Evolutionary conservation across 2,329 filamentous ascomycete species (phyloP).

Genomic region (Fusarium sp.): DNA sequence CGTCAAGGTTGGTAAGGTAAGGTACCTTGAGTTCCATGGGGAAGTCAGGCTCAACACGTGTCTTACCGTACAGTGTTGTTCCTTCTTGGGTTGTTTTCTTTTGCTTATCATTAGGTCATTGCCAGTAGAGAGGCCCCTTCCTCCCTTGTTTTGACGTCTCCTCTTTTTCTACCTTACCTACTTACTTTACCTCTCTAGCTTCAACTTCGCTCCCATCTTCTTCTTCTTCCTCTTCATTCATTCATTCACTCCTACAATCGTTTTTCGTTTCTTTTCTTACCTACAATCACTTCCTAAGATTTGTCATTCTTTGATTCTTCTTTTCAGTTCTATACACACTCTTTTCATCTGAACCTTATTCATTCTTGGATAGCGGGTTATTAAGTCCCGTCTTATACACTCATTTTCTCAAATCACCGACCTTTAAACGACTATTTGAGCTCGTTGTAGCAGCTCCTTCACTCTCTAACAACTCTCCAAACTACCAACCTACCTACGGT

Average conservation of each 20-base stretch:
- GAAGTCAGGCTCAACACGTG: constrained; percentile 6
- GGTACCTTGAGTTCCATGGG: not conserved
- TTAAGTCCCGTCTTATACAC: constrained; percentile 13
- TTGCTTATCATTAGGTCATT: not conserved
- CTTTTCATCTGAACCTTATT: constrained; percentile 23
- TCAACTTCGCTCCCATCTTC: not conserved
- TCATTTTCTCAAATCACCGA: constrained; percentile 11
- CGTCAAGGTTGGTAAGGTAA: no score
- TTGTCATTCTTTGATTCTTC: constrained; percentile 14
- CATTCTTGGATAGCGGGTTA: constrained; percentile 20
- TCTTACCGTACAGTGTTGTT: not conserved
- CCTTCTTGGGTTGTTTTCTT: not conserved
- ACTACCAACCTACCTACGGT: not conserved
- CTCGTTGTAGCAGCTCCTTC: constrained; percentile 16
- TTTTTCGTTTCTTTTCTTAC: not conserved
- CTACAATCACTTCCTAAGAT: constrained; percentile 19
- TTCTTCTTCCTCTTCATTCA: not conserved
- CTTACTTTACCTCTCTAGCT: not conserved
- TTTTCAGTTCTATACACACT: constrained; percentile 16
- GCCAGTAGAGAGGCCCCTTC: not conserved
- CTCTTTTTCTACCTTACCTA: not conserved
- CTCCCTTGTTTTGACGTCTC: not conserved
- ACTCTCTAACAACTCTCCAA: constrained; percentile 5
- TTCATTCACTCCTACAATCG: constrained; percentile 14
- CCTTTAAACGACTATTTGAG: constrained; percentile 17